Conservation (phyloP, 2,329 filamentous ascomycete species). For the Gyromitra esculenta region DNA sequence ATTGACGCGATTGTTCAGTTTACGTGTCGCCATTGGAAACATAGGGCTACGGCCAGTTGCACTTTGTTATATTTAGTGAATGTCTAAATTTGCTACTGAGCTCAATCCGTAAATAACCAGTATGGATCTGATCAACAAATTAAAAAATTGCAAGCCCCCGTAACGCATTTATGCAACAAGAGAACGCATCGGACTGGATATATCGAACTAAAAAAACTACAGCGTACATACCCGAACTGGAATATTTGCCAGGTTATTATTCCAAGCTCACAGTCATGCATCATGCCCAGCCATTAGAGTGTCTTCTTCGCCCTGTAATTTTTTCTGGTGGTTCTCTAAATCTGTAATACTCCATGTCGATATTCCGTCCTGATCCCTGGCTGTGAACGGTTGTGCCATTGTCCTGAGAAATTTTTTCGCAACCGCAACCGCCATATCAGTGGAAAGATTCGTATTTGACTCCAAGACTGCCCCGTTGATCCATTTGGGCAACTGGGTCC, state of each 20-base stretch:
- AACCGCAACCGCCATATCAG: conserved; percentile 90
- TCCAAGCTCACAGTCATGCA: conserved; percentile 14
- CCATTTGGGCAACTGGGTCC: conserved; percentile 92
- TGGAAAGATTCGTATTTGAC: conserved; percentile 87
- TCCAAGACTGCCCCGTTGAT: conserved; percentile 89
- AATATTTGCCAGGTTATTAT: not conserved
- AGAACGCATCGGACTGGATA: too few relatives aligned
- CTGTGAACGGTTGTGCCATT: conserved; percentile 90
- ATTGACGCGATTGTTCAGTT: too few relatives aligned
- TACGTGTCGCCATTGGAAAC: too few relatives aligned
- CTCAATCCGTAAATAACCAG: too few relatives aligned
- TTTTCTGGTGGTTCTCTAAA: conserved; percentile 79
- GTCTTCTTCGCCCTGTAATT: conserved; percentile 65
- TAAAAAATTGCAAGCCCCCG: too few relatives aligned
- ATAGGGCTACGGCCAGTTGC: too few relatives aligned
- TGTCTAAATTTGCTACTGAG: too few relatives aligned
- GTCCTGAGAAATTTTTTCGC: conserved; percentile 88
- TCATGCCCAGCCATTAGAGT: conserved; percentile 21
- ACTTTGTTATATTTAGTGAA: too few relatives aligned
- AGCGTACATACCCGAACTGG: too few relatives aligned
- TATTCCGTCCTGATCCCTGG: conserved; percentile 87
- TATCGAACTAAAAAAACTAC: too few relatives aligned
- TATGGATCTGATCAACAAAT: too few relatives aligned
- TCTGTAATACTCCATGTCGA: conserved; percentile 89
- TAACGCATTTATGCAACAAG: too few relatives aligned